These are phyloP conservation scores for Exutisphaerella laricina DNA, from an alignment of 2,329 filamentous ascomycete genomes.

Conservation along the genomic window DNA sequence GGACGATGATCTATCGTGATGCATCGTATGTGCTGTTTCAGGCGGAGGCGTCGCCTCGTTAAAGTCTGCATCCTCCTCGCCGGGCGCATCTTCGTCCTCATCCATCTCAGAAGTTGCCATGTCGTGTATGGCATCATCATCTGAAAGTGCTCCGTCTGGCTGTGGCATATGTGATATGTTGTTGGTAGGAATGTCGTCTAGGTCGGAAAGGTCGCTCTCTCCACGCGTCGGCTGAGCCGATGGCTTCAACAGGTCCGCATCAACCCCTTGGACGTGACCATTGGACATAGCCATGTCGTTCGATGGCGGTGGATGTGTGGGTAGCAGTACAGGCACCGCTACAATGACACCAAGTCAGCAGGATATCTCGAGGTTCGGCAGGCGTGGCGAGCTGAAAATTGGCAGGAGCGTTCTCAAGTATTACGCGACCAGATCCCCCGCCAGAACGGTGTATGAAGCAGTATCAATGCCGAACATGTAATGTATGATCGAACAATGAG, in stretches of 20 bases:
- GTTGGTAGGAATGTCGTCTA: constrained; percentile 51
- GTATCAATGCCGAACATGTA: constrained; percentile 27
- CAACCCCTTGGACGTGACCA: constrained; percentile 56
- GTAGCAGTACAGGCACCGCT: constrained; percentile 60
- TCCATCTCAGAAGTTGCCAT: constrained; percentile 44
- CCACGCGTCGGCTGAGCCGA: constrained; percentile 50
- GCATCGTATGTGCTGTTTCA: constrained; percentile 42
- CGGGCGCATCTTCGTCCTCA: constrained; percentile 46
- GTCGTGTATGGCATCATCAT: constrained; percentile 42
- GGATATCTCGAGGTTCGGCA: constrained; percentile 25
- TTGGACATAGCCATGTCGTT: constrained; percentile 56
- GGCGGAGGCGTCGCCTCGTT: constrained; percentile 57
- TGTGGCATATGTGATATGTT: constrained; percentile 37
- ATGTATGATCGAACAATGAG: constrained; percentile 38
- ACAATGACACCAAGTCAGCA: constrained; percentile 39
- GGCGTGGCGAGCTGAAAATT: constrained; percentile 33
- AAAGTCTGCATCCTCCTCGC: constrained; percentile 61
- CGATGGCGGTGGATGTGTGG: constrained; percentile 50
- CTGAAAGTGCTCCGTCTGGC: constrained; percentile 37
- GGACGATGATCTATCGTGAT: constrained; percentile 61
- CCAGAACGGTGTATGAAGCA: constrained; percentile 30
- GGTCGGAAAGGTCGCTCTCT: constrained; percentile 73
- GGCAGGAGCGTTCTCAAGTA: constrained; percentile 19
- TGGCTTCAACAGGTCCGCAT: constrained; percentile 42
- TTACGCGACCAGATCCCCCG: constrained; percentile 41